phyloP scores from a whole-genome alignment of 2,329 filamentous ascomycete species.

The Penicillium janthinellum region DNA sequence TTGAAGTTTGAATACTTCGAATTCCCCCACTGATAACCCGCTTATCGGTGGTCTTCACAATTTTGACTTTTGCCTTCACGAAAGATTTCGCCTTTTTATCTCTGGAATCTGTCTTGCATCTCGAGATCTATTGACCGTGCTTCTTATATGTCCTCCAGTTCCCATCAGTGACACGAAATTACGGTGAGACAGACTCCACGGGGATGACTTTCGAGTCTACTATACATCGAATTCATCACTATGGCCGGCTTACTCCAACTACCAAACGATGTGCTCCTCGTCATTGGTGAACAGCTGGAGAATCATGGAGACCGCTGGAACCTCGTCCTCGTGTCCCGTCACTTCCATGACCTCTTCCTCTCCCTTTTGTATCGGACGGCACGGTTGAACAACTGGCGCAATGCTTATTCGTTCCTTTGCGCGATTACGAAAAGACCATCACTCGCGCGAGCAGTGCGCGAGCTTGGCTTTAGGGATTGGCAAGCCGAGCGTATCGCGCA shows the following conservation, averaged over 20 bases:
- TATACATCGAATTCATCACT: background rate
- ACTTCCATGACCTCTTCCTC: slow-evolving; percentile 33
- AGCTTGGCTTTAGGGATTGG: slow-evolving; percentile 29
- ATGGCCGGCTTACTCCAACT: background rate
- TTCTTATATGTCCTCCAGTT: background rate
- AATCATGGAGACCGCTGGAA: slow-evolving; percentile 29
- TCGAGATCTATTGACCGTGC: too few species aligned
- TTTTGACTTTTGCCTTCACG: background rate
- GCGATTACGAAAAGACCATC: slow-evolving; percentile 24
- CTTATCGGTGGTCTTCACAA: background rate
- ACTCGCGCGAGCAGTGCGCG: slow-evolving; percentile 28
- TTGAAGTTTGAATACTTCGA: background rate
- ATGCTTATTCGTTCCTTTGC: slow-evolving; percentile 25
- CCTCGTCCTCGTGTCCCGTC: slow-evolving; percentile 28
- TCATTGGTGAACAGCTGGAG: slow-evolving; percentile 32
- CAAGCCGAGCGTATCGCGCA: slow-evolving; percentile 1
- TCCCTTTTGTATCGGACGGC: slow-evolving; percentile 26
- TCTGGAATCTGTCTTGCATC: background rate
- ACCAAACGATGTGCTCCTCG: slow-evolving; percentile 34
- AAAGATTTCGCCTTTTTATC: background rate
- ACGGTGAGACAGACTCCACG: background rate
- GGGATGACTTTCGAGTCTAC: background rate
- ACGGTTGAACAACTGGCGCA: slow-evolving; percentile 19
- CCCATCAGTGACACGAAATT: background rate
- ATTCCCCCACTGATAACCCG: background rate